Base-by-base conservation (phyloP, 768 basidiomycete species). In the Phylloporus rhodoxanthus region DNA sequence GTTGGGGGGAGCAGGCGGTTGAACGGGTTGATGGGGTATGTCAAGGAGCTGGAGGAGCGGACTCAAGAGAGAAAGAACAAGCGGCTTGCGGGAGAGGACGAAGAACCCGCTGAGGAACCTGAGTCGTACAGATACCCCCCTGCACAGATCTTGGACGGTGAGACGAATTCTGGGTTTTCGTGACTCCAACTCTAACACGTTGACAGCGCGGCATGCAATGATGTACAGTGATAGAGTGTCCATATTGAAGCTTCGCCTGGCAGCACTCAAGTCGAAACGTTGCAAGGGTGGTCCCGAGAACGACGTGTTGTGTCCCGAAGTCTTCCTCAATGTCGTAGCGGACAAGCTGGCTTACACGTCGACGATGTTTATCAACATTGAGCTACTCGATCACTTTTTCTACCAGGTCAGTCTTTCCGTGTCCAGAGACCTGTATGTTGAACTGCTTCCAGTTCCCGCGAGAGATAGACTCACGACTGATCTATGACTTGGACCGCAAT, bases 361-460 rank as follows among this genome's bases (percentile, higher is more conserved):
- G 3, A 83, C 94, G 2, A 91, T 97, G 87, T 98, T 98, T 68
- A 96, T 99, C 76, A 96, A 93, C 71, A 96, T 99, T 51, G 96
- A 99, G 66, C 75, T 99, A 9, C 79, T 98, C 2, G 94, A 96
- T 60, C 94, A 97, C 58, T 99, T 98, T 77, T 98, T 98, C 75
- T 96, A 98, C 62, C 91, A 95, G 76, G 91, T 89, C 57, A 38
- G 78, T 64, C 29, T 20, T 19, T n/a, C 7, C n/a, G 3, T 13
- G 40, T 48, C 15, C 3, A 26, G 11, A 19, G 19, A n/a, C 0
- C 7, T 4, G 8, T 14, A 13, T 10, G 37, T 37, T 54, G 23
- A 54, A 20, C 48, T n/a, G 2, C 11, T 26, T 50, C 6, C 53
- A 96, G 89, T 97, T 99, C 75, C 95, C 96, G 53, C 84, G 95